Base-by-base conservation (phyloP, 768 basidiomycete species). In the Tulasnella sp. region DNA sequence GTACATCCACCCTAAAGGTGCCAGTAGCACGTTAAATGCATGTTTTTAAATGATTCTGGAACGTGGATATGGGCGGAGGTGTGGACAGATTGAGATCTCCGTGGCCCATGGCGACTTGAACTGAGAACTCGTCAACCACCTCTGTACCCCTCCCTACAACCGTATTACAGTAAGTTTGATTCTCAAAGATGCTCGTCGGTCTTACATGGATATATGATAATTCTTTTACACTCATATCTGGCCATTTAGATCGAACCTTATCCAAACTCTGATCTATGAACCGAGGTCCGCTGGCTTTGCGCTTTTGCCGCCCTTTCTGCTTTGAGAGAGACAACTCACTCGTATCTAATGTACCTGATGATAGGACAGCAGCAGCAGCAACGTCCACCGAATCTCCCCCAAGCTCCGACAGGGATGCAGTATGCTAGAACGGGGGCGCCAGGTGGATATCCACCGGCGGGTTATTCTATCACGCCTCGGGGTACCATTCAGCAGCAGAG, bases 331-430 rank as follows among this genome's bases (percentile, higher is more conserved):
- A 15, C 5, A 5, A 38, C 34, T 48, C n/a, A 48, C 46, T 7
- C 46, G 7, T 48, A 48, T n/a, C 46, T 5, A 29, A 21, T 48
- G 19, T n/a, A 22, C 21, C 46, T 48, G 11, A 58, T 30, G n/a
- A 22, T 58, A 58, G 56, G 56, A 2, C 56, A 58, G 42, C 56
- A 46, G 19, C 56, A 48, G 25, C 56, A 25, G 25, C 86, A 87
- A 71, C 77, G 86, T 70, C 85, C 86, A 52, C 85, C 87, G 63
- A 85, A 78, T 70, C 78, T 87, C 60, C 77, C 78, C 9, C 80
- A 83, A 29, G 82, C 81, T 61, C 78, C 84, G 61, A 73, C 73
- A 41, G 76, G 85, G 60, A 49, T 56, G 43, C 74, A 56, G 21
- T 53, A 63, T 46, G 61, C 46, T 50, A 59, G 78, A 10, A 79